A percentile compares a stretch with the other conserved stretches of the same genome.
Evolutionary conservation across 2,329 filamentous ascomycete species (phyloP).

Genomic region (Penicillium sp.): DNA sequence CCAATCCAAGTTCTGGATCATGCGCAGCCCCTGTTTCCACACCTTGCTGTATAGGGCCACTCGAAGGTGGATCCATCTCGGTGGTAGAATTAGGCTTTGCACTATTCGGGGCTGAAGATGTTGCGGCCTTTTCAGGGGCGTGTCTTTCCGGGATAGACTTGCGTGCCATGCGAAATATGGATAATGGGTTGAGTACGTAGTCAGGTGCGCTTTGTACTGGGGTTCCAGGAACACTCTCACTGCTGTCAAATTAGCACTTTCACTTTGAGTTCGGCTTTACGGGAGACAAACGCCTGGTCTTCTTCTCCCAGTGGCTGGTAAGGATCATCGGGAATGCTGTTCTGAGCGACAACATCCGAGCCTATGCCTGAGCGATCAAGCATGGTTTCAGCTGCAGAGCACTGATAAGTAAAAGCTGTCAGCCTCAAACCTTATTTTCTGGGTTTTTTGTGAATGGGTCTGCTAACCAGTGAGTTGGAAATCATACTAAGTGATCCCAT

Average conservation of each 20-base stretch:
- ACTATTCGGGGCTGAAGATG: conserved; percentile 26
- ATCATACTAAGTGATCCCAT: conserved; percentile 34
- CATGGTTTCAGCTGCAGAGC: conserved; percentile 31
- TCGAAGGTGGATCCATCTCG: conserved; percentile 8
- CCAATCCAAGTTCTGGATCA: conserved; percentile 5
- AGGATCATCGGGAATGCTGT: conserved; percentile 32
- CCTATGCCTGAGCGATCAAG: conserved; percentile 31
- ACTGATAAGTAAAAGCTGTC: background rate
- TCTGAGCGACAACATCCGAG: conserved; percentile 26
- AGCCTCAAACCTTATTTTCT: background rate
- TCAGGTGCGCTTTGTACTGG: conserved; percentile 33
- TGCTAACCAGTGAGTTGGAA: conserved; percentile 28
- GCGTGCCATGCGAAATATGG: conserved; percentile 36
- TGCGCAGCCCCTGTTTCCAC: background rate
- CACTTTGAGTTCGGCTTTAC: no score
- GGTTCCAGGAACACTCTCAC: conserved; percentile 21
- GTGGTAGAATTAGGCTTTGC: conserved; percentile 15
- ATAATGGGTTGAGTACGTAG: conserved; percentile 36
- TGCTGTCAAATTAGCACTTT: background rate
- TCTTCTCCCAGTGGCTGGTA: conserved; percentile 26
- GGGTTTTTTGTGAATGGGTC: background rate
- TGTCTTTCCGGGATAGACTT: conserved; percentile 35
- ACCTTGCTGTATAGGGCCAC: background rate
- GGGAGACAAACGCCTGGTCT: conserved; percentile 18
- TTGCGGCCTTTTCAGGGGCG: conserved; percentile 29